phyloP scores from a whole-genome alignment of 2,329 filamentous ascomycete genomes.

The Fusarium scirpi region DNA sequence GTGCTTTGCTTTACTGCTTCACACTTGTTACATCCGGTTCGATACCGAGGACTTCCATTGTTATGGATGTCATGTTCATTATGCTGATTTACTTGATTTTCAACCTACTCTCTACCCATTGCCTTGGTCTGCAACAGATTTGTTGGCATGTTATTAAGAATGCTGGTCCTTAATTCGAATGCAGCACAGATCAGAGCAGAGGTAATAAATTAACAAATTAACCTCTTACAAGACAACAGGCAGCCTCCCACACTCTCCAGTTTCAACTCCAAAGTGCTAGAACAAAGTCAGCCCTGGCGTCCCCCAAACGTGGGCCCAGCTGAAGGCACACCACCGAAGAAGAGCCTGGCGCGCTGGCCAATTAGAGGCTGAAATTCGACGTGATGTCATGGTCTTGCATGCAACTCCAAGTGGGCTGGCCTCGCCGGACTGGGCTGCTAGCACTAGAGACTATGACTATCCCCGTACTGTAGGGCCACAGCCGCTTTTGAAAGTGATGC shows the following conservation, averaged over 20 bases:
- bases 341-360: slow-evolving; percentile 36
- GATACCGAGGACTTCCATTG: slow-evolving; percentile 9
- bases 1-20: slow-evolving; percentile 18
- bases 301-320: slow-evolving; percentile 36
- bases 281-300: slow-evolving; percentile 40
- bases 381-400: slow-evolving; percentile 42
- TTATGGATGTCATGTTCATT: background rate
- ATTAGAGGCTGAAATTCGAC: slow-evolving; percentile 17
- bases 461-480: slow-evolving; percentile 19
- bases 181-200: background rate
- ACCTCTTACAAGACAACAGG: slow-evolving; percentile 31
- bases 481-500: slow-evolving; percentile 16
- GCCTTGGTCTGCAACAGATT: slow-evolving; percentile 27
- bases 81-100: slow-evolving; percentile 19
- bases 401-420: slow-evolving; percentile 24
- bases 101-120: slow-evolving; percentile 17
- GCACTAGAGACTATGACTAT: background rate
- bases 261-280: slow-evolving; percentile 30
- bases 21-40: slow-evolving; percentile 34
- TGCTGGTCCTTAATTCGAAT: slow-evolving; percentile 35
- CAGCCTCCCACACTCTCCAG: slow-evolving; percentile 24
- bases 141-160: slow-evolving; percentile 34
- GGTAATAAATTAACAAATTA: slow-evolving; percentile 11
- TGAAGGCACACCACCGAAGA: slow-evolving; percentile 43
- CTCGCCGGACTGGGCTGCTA: slow-evolving; percentile 16